These are phyloP conservation scores for Solanum aculeatissimum DNA, from an alignment of 305 asterid genomes.

Conservation along the genomic window DNA sequence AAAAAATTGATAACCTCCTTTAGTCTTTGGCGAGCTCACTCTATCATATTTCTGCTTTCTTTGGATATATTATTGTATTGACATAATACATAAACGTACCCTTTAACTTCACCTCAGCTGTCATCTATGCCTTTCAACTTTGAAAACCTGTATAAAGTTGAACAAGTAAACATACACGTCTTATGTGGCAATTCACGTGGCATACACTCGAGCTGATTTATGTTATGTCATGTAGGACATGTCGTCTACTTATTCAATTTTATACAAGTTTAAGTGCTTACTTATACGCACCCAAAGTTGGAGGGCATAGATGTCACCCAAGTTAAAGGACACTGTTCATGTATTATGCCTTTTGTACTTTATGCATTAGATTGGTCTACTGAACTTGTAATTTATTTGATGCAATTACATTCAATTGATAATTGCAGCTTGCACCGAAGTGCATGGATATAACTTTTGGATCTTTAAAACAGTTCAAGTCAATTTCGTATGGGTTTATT, in stretches of 20 bases:
- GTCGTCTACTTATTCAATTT: not conserved
- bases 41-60: not conserved
- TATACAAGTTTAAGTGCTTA: not conserved
- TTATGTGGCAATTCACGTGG: not conserved
- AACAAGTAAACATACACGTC: not conserved
- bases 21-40: not conserved
- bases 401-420: not conserved
- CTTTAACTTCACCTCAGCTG: not conserved
- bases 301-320: not conserved
- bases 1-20: not conserved
- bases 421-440: not conserved
- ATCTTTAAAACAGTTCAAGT: not conserved
- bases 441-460: not conserved
- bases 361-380: not conserved
- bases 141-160: not conserved
- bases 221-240: not conserved
- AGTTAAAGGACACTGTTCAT: not conserved
- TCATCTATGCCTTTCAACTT: not conserved
- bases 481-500: not conserved
- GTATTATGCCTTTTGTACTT: not conserved
- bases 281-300: not conserved
- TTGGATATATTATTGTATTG: not conserved
- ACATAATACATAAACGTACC: not conserved
- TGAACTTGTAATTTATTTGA: not conserved
- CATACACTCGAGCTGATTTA: not conserved